A percentile compares a stretch with the other conserved stretches of the same genome.
Evolutionary conservation across 441 rosid genomes (phyloP).

Genomic region (Jatropha podagrica): DNA sequence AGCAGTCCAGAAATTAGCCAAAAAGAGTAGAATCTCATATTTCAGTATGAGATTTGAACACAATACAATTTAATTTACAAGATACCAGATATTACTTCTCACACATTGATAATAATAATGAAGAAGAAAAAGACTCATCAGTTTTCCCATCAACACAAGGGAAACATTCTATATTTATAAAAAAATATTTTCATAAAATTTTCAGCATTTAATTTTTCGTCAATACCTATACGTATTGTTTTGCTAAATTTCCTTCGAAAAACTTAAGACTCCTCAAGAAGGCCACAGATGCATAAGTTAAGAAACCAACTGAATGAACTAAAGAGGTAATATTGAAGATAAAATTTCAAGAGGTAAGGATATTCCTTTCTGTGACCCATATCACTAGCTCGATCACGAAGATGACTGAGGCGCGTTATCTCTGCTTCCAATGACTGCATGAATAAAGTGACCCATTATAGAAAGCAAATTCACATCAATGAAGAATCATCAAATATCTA

Average conservation of each 20-base stretch:
- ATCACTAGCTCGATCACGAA: conserved; percentile 99
- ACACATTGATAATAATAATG: neutral
- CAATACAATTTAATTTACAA: neutral
- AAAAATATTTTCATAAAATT: neutral
- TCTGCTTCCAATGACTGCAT: conserved; percentile 88
- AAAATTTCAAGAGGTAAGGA: conserved; percentile 53
- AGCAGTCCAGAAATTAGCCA: neutral
- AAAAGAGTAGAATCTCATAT: neutral
- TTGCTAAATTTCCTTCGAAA: no score
- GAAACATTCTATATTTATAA: neutral
- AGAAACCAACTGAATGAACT: conserved; percentile 8
- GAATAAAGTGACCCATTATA: conserved; percentile 16
- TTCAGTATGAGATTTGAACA: neutral
- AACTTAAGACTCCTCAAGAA: no score
- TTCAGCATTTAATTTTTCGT: neutral
- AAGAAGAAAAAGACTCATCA: neutral
- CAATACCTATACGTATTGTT: neutral
- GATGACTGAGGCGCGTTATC: conserved; percentile 80
- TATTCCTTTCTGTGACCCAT: conserved; percentile 89
- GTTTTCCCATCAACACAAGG: neutral
- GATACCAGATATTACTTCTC: neutral
- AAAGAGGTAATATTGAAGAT: conserved; percentile 7
- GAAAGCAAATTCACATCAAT: neutral
- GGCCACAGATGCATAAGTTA: neutral
- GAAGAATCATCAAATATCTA: neutral